A percentile compares a stretch with the other conserved stretches of the same genome.
These are phyloP conservation scores for Citrus reticulata DNA, from an alignment of 345 rosid genomes.

Conservation along the genomic window DNA sequence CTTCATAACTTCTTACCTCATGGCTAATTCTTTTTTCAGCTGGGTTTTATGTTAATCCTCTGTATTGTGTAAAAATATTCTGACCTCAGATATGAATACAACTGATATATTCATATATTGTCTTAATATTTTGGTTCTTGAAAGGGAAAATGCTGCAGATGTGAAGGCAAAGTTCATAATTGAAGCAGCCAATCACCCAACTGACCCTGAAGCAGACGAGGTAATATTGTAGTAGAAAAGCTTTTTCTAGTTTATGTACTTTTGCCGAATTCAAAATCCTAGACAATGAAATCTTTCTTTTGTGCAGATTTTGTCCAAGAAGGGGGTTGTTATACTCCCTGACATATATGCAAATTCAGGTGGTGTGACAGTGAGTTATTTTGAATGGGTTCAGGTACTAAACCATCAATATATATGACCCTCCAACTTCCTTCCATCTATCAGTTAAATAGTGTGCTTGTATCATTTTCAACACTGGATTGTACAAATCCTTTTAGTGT, in stretches of 20 bases:
- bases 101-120: neutral
- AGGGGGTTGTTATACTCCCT: constrained; percentile 44
- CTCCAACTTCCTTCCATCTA: neutral
- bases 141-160: constrained; percentile 37
- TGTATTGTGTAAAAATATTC: neutral
- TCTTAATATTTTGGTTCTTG: neutral
- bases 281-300: neutral
- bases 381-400: constrained; percentile 53
- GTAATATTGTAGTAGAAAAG: neutral
- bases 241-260: neutral
- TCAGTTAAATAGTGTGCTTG: neutral
- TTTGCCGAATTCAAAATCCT: neutral
- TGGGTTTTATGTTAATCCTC: neutral
- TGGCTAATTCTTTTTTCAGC: neutral
- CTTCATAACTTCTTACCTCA: neutral
- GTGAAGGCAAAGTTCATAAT: constrained; percentile 39
- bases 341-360: constrained; percentile 52
- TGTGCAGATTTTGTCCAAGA: constrained; percentile 44
- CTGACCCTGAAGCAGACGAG: constrained; percentile 47
- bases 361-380: constrained; percentile 51
- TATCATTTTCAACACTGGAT: neutral
- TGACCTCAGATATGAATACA: neutral
- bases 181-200: constrained; percentile 44
- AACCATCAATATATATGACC: neutral
- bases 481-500: neutral